Base-by-base conservation (phyloP, 2,329 filamentous ascomycete genomes). In the Exserohilum rostratum region DNA sequence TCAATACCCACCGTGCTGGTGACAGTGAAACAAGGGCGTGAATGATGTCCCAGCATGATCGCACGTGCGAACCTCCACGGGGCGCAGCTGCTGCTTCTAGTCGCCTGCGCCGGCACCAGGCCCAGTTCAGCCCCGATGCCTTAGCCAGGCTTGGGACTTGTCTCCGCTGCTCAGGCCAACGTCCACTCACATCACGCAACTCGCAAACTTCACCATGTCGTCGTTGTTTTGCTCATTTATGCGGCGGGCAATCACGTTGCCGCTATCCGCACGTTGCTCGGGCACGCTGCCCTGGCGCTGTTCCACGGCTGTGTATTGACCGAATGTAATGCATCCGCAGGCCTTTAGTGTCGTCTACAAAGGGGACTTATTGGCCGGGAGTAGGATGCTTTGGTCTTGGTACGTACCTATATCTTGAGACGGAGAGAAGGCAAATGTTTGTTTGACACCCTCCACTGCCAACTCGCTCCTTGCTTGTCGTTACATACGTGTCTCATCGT, bases 161-260 rank as follows among this genome's bases (percentile, higher is more conserved):
- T 60, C 56, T 60, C 56, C 50, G 47, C 55, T 30, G 55, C 66
- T 59, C 60, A 59, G 51, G 49, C 37, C 46, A 40, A 45, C 59
- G 46, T 51, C 67, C 64, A 71, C 58, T 72, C 62, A 68, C 50
- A 67, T 59, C 58, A 20, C 50, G 44, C 57, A 60, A 55, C 38
- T 58, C 60, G 60, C 38, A 53, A 40, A 46, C 58, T 53, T 50
- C 55, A 58, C 46, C 60, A 46, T 55, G 50, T 43, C 34, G 18
- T n/a, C 39, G 2, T 35, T n/a, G n/a, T 17, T 40, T 17, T 25
- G 34, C 29, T 29, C 58, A 70, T 70, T 33, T 69, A 69, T 57
- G 20, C 50, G 43, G 33, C 50, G 53, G 48, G 65, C 67, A 71
- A 71, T 72, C 64, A 67, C 37, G 65, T 51, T 39, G 42, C 59